Conservation (phyloP, 371 early-diverging fungal species). For the Mucor lusitanicus region DNA sequence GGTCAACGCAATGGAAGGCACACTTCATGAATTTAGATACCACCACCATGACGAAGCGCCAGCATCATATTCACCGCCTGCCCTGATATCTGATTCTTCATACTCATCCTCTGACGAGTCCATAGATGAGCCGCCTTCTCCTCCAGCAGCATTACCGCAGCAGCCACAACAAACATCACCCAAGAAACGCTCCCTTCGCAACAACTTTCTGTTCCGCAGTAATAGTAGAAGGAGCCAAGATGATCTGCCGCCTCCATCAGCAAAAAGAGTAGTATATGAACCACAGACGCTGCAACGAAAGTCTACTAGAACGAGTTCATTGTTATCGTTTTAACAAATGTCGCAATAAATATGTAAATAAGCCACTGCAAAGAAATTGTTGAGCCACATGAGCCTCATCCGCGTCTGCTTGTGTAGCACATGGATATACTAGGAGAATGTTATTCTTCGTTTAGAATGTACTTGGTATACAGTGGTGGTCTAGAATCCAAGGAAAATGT, state of each 20-base stretch:
- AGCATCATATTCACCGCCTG: not conserved
- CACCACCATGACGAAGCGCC: not conserved
- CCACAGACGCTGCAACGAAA: constrained; percentile 1
- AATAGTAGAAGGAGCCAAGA: not conserved
- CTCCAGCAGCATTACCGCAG: not conserved
- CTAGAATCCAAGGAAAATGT: not conserved
- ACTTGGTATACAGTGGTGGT: not conserved
- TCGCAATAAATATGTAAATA: not conserved
- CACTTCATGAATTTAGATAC: constrained; percentile 10
- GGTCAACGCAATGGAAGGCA: constrained; percentile 26
- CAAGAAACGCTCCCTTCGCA: constrained; percentile 1
- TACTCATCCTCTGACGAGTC: constrained; percentile 5
- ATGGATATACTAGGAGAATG: not conserved
- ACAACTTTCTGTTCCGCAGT: constrained; percentile 5
- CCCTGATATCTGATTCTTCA: constrained; percentile 7
- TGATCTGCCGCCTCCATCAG: not conserved
- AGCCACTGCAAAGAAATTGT: not conserved
- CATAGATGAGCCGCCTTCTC: constrained; percentile 2
- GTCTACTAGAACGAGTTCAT: not conserved
- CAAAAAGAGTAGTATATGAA: not conserved
- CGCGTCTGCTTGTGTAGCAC: not conserved
- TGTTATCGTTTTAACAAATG: not conserved
- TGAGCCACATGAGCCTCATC: not conserved
- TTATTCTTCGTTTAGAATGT: not conserved
- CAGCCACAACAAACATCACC: not conserved